These are phyloP conservation scores for Lasiosphaeriaceae sp. DNA, from an alignment of 495 filamentous ascomycete species.

Conservation along the genomic window DNA sequence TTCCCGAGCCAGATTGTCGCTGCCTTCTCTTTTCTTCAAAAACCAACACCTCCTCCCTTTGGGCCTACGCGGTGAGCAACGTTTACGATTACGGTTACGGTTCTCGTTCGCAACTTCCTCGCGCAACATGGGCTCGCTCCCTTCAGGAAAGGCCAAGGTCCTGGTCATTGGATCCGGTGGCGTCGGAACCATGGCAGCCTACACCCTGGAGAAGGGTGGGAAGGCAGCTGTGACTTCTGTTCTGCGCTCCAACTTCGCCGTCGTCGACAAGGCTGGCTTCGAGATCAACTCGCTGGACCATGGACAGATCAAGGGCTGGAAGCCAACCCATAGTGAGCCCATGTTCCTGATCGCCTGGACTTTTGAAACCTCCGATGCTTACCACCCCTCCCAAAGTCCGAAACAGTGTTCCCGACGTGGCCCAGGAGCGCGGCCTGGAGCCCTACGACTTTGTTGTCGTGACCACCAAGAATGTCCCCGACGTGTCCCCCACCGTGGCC, in stretches of 20 bases:
- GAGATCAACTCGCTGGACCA: conserved; percentile 32
- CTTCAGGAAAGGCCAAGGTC: conserved; percentile 21
- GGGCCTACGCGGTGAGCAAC: too few species aligned
- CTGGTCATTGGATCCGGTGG: conserved; percentile 39
- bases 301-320: conserved; percentile 27
- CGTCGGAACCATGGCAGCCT: conserved; percentile 39
- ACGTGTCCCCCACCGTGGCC: conserved; percentile 31
- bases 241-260: conserved; percentile 35
- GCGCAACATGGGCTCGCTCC: conserved; percentile 9
- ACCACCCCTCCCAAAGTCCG: conserved; percentile 21
- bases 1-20: too few species aligned
- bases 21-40: too few species aligned
- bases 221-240: conserved; percentile 29
- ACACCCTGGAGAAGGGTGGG: conserved; percentile 29
- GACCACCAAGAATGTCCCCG: conserved; percentile 49
- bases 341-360: background rate
- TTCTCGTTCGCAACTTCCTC: background rate
- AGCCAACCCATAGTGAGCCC: conserved; percentile 18
- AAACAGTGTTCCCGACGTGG: conserved; percentile 38
- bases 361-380: background rate
- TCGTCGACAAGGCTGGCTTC: conserved; percentile 25
- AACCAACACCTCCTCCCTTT: too few species aligned
- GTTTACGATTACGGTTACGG: too few species aligned
- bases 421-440: conserved; percentile 14
- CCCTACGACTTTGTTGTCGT: conserved; percentile 51